Evolutionary conservation across 164 flowering plant genomes (phyloP), one percentile per base, ranked within the genome.

Genomic region (Nymphaea colorata): DNA sequence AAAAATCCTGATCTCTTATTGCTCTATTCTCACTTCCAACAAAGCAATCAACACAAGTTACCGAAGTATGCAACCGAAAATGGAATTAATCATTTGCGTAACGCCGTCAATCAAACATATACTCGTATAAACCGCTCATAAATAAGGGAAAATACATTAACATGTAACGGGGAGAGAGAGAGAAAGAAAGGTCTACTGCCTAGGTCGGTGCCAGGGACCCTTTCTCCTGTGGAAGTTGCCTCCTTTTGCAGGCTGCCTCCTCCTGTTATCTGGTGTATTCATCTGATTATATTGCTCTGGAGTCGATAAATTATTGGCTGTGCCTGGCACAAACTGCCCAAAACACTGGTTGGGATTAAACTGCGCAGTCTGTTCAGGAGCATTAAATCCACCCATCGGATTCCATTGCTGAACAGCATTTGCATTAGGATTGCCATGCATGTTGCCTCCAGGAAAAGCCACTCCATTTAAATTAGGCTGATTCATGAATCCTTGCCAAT

Each of bases 401-500:
- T 62, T 71, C 59, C 69, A 57, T 18, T 53, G 53, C 15, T 36
- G 17, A 69, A 67, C 41, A 25, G 66, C 66, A 55, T 4, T 57
- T 72, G 72, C 36, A 67, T 75, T 81, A 11, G 42, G 51, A 18
- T 44, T 44, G 65, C 76, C 75, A 44, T 73, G 81, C 64, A 72
- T 67, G 70, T 77, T 79, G 67, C 75, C 67, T 44, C 72, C 78
- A 61, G 73, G 76, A 15, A 51, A 69, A n/a, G 70, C 64, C 45
- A 64, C 36, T 14, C 73, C 82, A 75, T 77, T 76, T 64, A 79
- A 62, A 41, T 62, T 67, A 66, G 73, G 70, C 65, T 75, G 87
- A 68, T 76, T 77, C 62, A 74, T 62, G 36, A 65, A 8, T 41
- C 82, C 80, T 0, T 78, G 72, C 84, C 80, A 81, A 59, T 79